Evolutionary conservation across 345 rosid species (phyloP).

Genomic region (Laguncularia racemosa): DNA sequence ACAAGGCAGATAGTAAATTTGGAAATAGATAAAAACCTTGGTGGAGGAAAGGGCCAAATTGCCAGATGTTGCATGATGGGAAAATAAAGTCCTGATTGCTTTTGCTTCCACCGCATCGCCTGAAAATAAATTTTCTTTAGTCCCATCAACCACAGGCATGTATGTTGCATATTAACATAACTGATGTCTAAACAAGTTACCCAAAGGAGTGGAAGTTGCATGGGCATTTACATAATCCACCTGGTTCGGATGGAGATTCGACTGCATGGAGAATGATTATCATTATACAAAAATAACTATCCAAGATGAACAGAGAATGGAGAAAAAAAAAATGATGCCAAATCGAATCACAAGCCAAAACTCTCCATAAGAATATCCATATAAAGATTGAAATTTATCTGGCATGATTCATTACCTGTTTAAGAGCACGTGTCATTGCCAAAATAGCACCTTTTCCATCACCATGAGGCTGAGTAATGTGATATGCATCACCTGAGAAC

Average conservation of each 20-base stretch:
- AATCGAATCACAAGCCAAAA: too few relatives aligned
- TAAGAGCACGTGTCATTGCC: constrained; percentile 80
- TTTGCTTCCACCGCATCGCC: constrained; percentile 88
- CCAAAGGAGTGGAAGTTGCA: constrained; percentile 92
- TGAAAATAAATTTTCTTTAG: constrained; percentile 16
- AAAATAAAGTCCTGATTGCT: constrained; percentile 63
- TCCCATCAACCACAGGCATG: background rate
- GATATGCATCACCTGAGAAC: constrained; percentile 82
- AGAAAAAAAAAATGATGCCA: background rate
- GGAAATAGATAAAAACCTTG: constrained; percentile 39
- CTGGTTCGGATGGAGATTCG: constrained; percentile 67
- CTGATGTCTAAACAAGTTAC: constrained; percentile 27
- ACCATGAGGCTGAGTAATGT: constrained; percentile 81
- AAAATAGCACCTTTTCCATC: constrained; percentile 92
- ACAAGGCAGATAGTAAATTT: background rate
- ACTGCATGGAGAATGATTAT: constrained; percentile 35
- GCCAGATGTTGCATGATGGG: constrained; percentile 75
- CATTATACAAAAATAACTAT: background rate
- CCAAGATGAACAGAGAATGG: background rate
- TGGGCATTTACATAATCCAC: constrained; percentile 91
- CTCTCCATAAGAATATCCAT: too few relatives aligned
- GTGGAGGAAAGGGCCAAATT: constrained; percentile 86
- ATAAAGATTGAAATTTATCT: background rate
- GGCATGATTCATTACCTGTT: constrained; percentile 37
- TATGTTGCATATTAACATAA: background rate